Conservation (phyloP, 495 filamentous ascomycete species). For the Aspergillus cavernicola region DNA sequence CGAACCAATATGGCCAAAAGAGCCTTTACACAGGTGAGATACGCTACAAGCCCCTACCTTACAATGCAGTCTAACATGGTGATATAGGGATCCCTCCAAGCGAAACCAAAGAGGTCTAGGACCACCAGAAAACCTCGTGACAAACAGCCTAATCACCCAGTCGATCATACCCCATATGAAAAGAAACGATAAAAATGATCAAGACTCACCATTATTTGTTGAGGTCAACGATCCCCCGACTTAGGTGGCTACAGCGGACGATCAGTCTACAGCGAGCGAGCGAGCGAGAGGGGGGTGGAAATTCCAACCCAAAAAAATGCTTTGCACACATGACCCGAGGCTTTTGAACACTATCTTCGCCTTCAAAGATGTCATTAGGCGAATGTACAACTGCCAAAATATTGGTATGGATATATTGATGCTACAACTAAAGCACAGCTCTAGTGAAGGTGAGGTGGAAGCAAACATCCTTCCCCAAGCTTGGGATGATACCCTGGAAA, state of each 20-base stretch:
- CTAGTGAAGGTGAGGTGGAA: background rate
- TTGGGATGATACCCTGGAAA: background rate
- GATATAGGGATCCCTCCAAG: background rate
- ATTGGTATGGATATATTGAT: background rate
- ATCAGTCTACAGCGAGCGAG: no score
- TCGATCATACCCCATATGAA: no score
- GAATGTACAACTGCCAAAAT: background rate
- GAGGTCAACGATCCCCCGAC: no score
- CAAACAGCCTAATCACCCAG: no score
- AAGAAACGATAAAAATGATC: no score
- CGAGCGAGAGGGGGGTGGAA: background rate
- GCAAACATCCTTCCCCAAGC: background rate
- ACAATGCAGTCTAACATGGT: no score
- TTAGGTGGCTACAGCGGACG: no score
- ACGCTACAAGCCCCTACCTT: no score
- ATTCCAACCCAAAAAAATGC: background rate
- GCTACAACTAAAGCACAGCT: background rate
- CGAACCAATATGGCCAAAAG: background rate
- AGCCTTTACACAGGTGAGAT: background rate
- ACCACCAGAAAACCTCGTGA: no score
- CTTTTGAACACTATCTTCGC: background rate
- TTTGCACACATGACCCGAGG: background rate
- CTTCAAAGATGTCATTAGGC: background rate
- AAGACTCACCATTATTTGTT: no score
- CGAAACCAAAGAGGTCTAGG: background rate